Conservation (phyloP, 73 alveolate species). For the Paramecium pentaurelia region DNA sequence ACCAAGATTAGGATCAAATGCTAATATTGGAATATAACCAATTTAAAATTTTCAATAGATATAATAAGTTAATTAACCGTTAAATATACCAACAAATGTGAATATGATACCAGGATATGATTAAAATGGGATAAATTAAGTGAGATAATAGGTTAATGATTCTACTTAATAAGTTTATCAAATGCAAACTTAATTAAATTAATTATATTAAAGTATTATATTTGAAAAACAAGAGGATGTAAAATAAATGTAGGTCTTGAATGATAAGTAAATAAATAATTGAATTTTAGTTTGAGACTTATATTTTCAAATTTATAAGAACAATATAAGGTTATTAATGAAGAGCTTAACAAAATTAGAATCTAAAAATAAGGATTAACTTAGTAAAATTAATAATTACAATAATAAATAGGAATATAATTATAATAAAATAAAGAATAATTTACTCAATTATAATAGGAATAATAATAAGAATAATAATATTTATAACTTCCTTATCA, state of each 20-base stretch:
- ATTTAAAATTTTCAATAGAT: neutral
- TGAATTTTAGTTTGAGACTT: neutral
- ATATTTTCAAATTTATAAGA: neutral
- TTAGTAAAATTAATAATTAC: neutral
- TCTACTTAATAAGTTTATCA: neutral
- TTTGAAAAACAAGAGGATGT: neutral
- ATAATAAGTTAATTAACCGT: neutral
- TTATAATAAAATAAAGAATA: neutral
- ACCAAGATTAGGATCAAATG: constrained; percentile 12
- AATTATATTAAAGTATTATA: neutral
- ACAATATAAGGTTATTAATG: neutral
- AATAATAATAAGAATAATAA: neutral
- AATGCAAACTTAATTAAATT: neutral
- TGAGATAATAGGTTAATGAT: neutral
- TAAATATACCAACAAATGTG: neutral
- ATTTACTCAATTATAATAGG: neutral
- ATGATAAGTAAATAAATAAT: neutral
- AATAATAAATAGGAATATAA: neutral
- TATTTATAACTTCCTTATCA: neutral
- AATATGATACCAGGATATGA: constrained; percentile 14
- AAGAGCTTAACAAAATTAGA: neutral
- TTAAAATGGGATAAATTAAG: neutral
- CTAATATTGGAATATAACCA: neutral
- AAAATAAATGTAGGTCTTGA: neutral
- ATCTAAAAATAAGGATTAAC: neutral